A percentile compares a stretch with the other conserved stretches of the same genome.
Evolutionary conservation across 495 filamentous ascomycete genomes (phyloP).

Genomic region (Neurospora sp.): DNA sequence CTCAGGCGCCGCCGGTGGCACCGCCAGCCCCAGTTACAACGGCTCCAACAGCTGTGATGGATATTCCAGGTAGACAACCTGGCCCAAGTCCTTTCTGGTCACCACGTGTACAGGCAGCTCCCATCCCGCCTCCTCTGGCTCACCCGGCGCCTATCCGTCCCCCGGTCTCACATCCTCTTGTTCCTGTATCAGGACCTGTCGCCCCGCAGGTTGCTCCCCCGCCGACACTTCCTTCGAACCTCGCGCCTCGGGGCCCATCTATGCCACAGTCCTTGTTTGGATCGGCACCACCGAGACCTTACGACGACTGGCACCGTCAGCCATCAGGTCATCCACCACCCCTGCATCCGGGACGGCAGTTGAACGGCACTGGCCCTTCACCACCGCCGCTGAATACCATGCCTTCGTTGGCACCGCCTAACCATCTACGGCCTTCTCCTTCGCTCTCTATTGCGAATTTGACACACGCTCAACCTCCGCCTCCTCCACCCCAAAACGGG

Average conservation of each 20-base stretch:
- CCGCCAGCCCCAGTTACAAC: constrained; percentile 17
- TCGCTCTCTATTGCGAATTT: constrained; percentile 10
- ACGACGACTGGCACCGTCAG: constrained; percentile 28
- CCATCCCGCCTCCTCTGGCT: constrained; percentile 5
- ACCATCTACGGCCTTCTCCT: constrained; percentile 32
- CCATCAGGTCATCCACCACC: constrained; percentile 24
- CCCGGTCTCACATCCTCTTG: background rate
- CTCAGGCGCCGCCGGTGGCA: constrained; percentile 38
- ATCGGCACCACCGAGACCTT: constrained; percentile 13
- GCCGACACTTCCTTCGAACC: constrained; percentile 16
- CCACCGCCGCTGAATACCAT: constrained; percentile 20
- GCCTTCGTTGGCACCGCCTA: constrained; percentile 31
- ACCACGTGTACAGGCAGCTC: constrained; percentile 4
- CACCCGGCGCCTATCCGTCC: constrained; percentile 12
- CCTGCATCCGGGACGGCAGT: constrained; percentile 23
- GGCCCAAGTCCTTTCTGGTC: constrained; percentile 14
- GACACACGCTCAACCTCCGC: constrained; percentile 25
- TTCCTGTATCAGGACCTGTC: constrained; percentile 31
- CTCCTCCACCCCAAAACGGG: constrained; percentile 19
- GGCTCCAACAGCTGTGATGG: background rate
- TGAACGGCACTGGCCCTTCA: constrained; percentile 31
- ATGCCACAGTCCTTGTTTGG: constrained; percentile 18
- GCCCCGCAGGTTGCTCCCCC: constrained; percentile 27
- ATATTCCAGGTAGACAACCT: constrained; percentile 6
- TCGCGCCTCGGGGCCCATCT: constrained; percentile 19